Conservation (phyloP, 2,329 filamentous ascomycete genomes). For the Endocalyx cinctus region DNA sequence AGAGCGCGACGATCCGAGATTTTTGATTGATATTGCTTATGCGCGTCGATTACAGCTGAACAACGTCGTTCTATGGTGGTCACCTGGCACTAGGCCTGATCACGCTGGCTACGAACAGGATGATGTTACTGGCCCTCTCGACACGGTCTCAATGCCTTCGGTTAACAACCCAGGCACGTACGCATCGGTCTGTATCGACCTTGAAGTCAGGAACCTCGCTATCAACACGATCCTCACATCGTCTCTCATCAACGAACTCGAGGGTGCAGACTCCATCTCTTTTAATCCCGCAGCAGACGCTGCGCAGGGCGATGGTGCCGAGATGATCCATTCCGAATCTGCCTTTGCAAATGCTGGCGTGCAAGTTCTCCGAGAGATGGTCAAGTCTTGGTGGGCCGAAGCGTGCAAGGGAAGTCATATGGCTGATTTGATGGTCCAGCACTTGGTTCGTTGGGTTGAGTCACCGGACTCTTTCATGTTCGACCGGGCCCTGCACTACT, state of each 20-base stretch:
- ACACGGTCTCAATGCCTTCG: constrained; percentile 85
- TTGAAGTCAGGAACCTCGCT: constrained; percentile 88
- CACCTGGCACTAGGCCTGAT: constrained; percentile 76
- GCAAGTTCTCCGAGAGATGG: constrained; percentile 91
- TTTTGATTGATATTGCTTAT: constrained; percentile 93
- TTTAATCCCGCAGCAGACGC: constrained; percentile 74
- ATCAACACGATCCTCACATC: constrained; percentile 98
- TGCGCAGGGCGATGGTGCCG: constrained; percentile 55
- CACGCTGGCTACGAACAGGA: constrained; percentile 96
- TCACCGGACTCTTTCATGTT: constrained; percentile 92
- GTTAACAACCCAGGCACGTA: constrained; percentile 93
- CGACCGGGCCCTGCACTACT: constrained; percentile 89
- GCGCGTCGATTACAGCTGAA: constrained; percentile 84
- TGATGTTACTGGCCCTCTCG: constrained; percentile 75
- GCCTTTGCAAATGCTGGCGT: constrained; percentile 92
- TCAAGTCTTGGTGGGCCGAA: constrained; percentile 97
- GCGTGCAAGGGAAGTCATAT: constrained; percentile 86
- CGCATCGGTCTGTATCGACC: constrained; percentile 91
- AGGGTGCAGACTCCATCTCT: constrained; percentile 80
- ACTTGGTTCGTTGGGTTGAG: constrained; percentile 95
- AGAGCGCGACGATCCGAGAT: constrained; percentile 88
- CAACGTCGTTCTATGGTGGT: constrained; percentile 97
- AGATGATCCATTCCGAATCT: constrained; percentile 76
- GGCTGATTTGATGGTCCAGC: constrained; percentile 96
- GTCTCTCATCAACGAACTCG: constrained; percentile 92